Percentiles rank a stretch among this genome's conserved stretches.
Conservation (phyloP, 2,329 filamentous ascomycete genomes). For the Beauveria australis region DNA sequence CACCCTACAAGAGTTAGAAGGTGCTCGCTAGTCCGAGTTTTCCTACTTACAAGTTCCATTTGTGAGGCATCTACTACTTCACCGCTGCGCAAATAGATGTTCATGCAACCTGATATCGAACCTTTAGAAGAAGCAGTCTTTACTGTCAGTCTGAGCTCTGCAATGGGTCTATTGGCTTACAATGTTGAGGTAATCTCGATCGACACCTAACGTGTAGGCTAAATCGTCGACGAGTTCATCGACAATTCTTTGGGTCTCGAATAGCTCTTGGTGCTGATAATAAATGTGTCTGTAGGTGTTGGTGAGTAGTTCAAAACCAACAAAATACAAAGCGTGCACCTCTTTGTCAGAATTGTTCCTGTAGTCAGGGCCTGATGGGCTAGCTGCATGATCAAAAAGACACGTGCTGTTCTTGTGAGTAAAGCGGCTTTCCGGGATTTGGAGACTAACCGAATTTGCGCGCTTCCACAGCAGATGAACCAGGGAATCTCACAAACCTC, state of each 20-base stretch:
- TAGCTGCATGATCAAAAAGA: slow-evolving; percentile 51
- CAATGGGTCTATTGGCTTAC: slow-evolving; percentile 32
- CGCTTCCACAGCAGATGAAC: slow-evolving; percentile 36
- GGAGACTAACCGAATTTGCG: slow-evolving; percentile 41
- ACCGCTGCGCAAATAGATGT: slow-evolving; percentile 36
- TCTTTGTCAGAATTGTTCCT: slow-evolving; percentile 51
- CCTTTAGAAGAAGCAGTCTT: slow-evolving; percentile 70
- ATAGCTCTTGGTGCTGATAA: slow-evolving; percentile 67
- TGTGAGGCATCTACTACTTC: slow-evolving; percentile 25
- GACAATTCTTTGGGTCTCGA: slow-evolving; percentile 59
- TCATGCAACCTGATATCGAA: slow-evolving; percentile 52
- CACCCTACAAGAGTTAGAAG: slow-evolving; percentile 37
- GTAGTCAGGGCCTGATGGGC: slow-evolving; percentile 50
- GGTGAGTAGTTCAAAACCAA: background rate
- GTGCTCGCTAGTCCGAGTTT: background rate
- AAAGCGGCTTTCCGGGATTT: background rate
- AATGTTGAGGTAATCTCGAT: slow-evolving; percentile 60
- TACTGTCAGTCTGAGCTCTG: slow-evolving; percentile 11
- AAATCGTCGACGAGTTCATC: slow-evolving; percentile 68
- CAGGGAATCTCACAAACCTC: slow-evolving; percentile 35
- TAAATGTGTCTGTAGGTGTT: slow-evolving; percentile 58
- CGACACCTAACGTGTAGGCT: slow-evolving; percentile 58
- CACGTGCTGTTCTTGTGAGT: slow-evolving; percentile 33
- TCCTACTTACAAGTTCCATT: slow-evolving; percentile 21
- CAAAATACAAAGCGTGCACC: background rate